Conservation (phyloP, 345 rosid genomes). For the Citrus sp. region DNA sequence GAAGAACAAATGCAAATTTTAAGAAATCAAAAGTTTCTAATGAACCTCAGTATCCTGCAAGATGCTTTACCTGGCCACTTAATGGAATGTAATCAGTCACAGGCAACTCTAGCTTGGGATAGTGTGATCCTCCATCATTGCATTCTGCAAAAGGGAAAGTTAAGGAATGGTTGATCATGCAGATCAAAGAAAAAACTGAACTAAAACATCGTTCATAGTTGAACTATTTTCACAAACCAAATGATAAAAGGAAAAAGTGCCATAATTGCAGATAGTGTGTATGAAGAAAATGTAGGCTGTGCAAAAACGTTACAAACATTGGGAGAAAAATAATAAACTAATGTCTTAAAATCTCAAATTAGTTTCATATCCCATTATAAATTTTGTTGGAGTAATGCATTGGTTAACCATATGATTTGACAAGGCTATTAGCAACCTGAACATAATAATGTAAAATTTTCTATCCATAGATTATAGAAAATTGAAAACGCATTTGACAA, state of each 20-base stretch:
- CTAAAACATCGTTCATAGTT: background rate
- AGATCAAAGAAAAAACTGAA: constrained; percentile 5
- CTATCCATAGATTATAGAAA: background rate
- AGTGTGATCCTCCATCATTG: constrained; percentile 53
- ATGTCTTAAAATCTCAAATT: background rate
- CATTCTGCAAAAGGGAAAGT: constrained; percentile 42
- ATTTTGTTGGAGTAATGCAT: background rate
- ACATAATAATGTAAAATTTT: background rate
- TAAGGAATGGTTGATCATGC: constrained; percentile 4
- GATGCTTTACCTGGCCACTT: constrained; percentile 48
- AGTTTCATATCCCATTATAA: background rate
- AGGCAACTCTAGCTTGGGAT: constrained; percentile 73
- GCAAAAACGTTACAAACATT: background rate
- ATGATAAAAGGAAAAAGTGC: background rate
- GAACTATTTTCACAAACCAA: background rate
- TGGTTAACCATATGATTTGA: background rate
- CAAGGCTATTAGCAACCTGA: background rate
- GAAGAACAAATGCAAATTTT: background rate
- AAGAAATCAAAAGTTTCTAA: background rate
- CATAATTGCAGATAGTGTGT: background rate
- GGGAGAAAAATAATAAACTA: too few species aligned
- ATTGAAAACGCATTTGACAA: background rate
- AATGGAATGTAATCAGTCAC: constrained; percentile 60
- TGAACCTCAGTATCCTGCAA: background rate
- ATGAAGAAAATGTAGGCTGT: background rate